These are phyloP conservation scores for Tremella mesenterica DNA, from an alignment of 768 basidiomycete genomes.

Conservation along the genomic window DNA sequence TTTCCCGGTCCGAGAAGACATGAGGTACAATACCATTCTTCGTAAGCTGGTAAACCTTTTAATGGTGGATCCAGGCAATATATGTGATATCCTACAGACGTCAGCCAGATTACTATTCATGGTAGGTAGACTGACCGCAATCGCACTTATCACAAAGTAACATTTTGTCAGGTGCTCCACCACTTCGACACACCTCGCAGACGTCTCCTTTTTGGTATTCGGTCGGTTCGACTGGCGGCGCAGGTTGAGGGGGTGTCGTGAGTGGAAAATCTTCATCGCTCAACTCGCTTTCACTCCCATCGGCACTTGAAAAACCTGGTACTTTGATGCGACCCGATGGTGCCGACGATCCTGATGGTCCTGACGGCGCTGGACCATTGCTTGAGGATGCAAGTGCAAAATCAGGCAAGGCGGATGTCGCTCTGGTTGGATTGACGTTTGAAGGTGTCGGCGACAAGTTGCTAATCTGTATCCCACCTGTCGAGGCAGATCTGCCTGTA, in stretches of 20 bases:
- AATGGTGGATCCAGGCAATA: slow-evolving; percentile 92
- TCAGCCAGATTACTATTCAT: not conserved
- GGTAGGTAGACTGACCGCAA: slow-evolving; percentile 51
- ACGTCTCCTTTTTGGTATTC: slow-evolving; percentile 44
- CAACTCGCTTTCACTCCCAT: slow-evolving; percentile 34
- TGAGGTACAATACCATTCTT: slow-evolving; percentile 90
- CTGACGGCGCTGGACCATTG: too few species aligned
- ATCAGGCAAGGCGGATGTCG: slow-evolving; percentile 5
- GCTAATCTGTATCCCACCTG: slow-evolving; percentile 8
- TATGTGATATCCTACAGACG: slow-evolving; percentile 75
- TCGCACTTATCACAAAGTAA: slow-evolving; percentile 83
- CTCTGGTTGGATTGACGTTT: not conserved
- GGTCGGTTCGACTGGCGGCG: slow-evolving; percentile 1
- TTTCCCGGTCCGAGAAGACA: slow-evolving; percentile 86
- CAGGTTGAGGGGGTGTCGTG: slow-evolving; percentile 2
- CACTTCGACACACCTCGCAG: slow-evolving; percentile 89
- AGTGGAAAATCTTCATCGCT: slow-evolving; percentile 25
- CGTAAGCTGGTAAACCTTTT: slow-evolving; percentile 64
- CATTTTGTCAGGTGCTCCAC: slow-evolving; percentile 82
- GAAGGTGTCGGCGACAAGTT: not conserved
- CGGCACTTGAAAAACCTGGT: slow-evolving; percentile 27
- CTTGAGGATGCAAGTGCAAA: not conserved
- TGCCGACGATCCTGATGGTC: too few species aligned
- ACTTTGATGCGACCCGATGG: slow-evolving; percentile 24
- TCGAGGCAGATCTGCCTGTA: slow-evolving; percentile 4